phyloP scores from a whole-genome alignment of 345 rosid species.

The Diplotaxis tenuifolia region DNA sequence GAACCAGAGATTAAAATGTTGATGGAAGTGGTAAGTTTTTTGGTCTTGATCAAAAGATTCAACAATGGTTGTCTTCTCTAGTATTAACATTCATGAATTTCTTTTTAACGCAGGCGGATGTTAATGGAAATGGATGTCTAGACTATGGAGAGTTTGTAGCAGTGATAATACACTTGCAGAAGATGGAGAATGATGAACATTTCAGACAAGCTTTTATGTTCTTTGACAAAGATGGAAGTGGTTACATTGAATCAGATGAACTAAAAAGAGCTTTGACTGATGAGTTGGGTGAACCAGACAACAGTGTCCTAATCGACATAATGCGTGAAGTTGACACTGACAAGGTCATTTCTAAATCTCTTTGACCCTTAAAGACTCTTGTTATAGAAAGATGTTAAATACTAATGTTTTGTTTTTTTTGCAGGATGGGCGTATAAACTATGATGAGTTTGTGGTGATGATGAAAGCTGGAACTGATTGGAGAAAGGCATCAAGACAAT shows the following conservation, averaged over 20 bases:
- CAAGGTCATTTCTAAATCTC: constrained; percentile 49
- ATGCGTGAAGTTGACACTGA: constrained; percentile 97
- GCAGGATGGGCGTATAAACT: constrained; percentile 85
- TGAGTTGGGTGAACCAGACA: constrained; percentile 63
- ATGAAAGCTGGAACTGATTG: constrained; percentile 99
- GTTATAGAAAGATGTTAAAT: neutral
- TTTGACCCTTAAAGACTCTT: neutral
- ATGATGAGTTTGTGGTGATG: constrained; percentile 92
- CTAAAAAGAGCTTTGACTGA: constrained; percentile 67
- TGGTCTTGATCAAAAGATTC: constrained; percentile 3
- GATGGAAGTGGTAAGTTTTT: constrained; percentile 85
- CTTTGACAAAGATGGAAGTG: constrained; percentile 85
- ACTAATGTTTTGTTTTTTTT: constrained; percentile 13
- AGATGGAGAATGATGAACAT: constrained; percentile 97
- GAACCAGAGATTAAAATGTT: constrained; percentile 93
- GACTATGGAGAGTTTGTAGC: constrained; percentile 97
- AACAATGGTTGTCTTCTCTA: neutral
- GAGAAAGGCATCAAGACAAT: constrained; percentile 98
- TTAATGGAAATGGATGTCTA: constrained; percentile 77
- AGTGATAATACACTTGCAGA: constrained; percentile 92
- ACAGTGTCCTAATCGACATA: constrained; percentile 66
- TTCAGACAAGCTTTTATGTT: constrained; percentile 88
- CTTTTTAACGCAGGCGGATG: constrained; percentile 75
- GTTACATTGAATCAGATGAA: constrained; percentile 77
- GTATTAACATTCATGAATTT: constrained; percentile 2